Percentiles rank a stretch among this genome's conserved stretches.
These are phyloP conservation scores for Santalum album DNA, from an alignment of 164 flowering plant species.

Conservation along the genomic window DNA sequence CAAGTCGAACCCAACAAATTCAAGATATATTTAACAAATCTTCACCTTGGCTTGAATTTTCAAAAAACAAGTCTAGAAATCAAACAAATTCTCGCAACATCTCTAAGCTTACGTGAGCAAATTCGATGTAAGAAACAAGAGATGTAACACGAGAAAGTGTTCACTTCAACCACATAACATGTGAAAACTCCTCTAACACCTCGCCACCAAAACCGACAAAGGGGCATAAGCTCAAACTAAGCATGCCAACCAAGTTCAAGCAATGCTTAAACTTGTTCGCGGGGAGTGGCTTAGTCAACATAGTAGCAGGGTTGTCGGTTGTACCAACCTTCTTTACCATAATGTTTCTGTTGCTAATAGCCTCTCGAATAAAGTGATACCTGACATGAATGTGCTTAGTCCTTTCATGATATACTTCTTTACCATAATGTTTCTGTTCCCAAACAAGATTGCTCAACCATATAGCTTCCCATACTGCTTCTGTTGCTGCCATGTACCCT, in stretches of 20 bases:
- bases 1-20: too few relatives aligned
- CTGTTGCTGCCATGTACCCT: not conserved
- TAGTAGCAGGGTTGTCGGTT: not conserved
- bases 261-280: not conserved
- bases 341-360: not conserved
- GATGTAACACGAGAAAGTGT: too few relatives aligned
- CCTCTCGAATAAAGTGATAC: not conserved
- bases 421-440: not conserved
- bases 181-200: too few relatives aligned
- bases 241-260: not conserved
- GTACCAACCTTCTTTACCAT: not conserved
- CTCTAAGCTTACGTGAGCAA: too few relatives aligned
- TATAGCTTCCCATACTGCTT: not conserved
- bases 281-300: not conserved
- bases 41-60: too few relatives aligned
- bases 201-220: too few relatives aligned
- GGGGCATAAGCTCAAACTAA: too few relatives aligned
- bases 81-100: too few relatives aligned
- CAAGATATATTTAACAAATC: too few relatives aligned
- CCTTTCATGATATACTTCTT: not conserved
- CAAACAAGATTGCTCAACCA: not conserved
- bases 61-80: too few relatives aligned
- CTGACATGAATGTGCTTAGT: not conserved
- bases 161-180: too few relatives aligned
- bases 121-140: too few relatives aligned